These are phyloP conservation scores for Tetrahymena borealis DNA, from an alignment of 73 alveolate species.

Conservation along the genomic window DNA sequence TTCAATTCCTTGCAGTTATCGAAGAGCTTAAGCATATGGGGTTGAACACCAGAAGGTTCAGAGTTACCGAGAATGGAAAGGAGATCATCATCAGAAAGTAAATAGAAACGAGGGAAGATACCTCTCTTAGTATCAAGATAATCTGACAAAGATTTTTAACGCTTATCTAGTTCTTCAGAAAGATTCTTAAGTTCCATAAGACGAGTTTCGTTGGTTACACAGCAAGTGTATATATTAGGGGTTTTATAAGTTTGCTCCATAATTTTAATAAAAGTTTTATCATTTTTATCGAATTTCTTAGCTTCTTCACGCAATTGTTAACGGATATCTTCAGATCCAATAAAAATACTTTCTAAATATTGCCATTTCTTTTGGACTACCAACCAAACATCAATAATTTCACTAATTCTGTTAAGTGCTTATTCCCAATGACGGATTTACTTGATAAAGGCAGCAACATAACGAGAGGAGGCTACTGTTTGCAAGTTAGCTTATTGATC, in stretches of 20 bases:
- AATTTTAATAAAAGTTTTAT: conserved; percentile 82
- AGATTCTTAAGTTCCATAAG: conserved; percentile 62
- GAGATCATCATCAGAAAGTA: conserved; percentile 98
- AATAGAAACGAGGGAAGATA: conserved; percentile 97
- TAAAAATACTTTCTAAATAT: conserved; percentile 98
- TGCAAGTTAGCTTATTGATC: conserved; percentile 90
- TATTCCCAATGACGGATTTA: conserved; percentile 91
- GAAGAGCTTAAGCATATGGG: conserved; percentile 94
- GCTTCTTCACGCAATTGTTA: conserved; percentile 98
- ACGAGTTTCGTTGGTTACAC: conserved; percentile 76
- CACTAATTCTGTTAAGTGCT: conserved; percentile 92
- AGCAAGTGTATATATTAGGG: conserved; percentile 92
- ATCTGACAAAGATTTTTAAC: conserved; percentile 42
- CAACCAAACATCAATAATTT: conserved; percentile 94
- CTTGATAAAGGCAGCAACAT: conserved; percentile 85
- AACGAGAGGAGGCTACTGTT: conserved; percentile 83
- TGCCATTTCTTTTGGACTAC: conserved; percentile 97
- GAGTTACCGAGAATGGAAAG: conserved; percentile 95
- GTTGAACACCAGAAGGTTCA: conserved; percentile 92
- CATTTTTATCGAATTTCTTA: conserved; percentile 91
- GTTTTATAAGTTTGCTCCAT: conserved; percentile 90
- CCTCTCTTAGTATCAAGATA: conserved; percentile 95
- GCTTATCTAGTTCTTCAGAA: conserved; percentile 65
- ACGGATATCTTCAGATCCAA: conserved; percentile 98
- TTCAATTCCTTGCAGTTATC: conserved; percentile 94